phyloP scores from a whole-genome alignment of 192 early-diverging fungal genomes.

The Chytriomyces sp. region DNA sequence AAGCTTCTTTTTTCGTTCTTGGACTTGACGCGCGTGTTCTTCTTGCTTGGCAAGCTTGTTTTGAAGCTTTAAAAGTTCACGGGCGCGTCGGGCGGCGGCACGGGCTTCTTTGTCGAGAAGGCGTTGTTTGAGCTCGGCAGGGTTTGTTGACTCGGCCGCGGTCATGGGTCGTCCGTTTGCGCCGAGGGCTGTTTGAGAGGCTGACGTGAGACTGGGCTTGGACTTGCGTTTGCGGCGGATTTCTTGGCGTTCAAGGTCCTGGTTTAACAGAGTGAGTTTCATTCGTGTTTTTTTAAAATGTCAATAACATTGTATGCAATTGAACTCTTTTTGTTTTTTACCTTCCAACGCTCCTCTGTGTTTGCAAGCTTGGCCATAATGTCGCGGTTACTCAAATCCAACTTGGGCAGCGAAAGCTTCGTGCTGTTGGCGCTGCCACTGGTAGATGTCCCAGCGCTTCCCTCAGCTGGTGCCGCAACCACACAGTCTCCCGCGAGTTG shows the following conservation, averaged over 20 bases:
- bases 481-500: constrained; percentile 4
- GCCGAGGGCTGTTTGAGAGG: constrained; percentile 8
- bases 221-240: constrained; percentile 23
- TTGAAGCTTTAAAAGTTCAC: constrained; percentile 57
- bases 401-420: constrained; percentile 50
- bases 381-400: constrained; percentile 45
- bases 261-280: background rate
- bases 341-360: constrained; percentile 60
- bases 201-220: constrained; percentile 34
- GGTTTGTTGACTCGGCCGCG: constrained; percentile 30
- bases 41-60: constrained; percentile 56
- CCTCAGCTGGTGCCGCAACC: constrained; percentile 22
- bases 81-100: constrained; percentile 48
- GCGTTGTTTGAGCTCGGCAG: constrained; percentile 46
- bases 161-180: background rate
- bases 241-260: constrained; percentile 38
- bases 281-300: background rate
- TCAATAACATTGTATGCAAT: background rate
- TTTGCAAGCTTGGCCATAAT: constrained; percentile 56
- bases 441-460: background rate
- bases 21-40: constrained; percentile 51
- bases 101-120: constrained; percentile 52
- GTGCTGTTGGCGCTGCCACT: constrained; percentile 5
- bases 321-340: constrained; percentile 12
- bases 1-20: constrained; percentile 55